Base-by-base conservation (phyloP, 345 rosid species). In the Boechera stricta region DNA sequence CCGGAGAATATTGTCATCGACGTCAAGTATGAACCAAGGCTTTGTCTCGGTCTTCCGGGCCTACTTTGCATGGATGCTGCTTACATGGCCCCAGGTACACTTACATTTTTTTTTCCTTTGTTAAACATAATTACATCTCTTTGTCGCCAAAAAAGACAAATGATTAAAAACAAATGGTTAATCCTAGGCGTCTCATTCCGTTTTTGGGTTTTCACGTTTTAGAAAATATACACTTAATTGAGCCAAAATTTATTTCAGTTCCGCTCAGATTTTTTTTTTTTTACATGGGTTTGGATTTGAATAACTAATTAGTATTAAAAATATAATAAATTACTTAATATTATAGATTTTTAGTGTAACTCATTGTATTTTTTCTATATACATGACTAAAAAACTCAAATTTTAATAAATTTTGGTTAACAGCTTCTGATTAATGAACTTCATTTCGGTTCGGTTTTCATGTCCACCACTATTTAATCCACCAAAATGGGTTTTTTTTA, bases 21-120 rank as follows among this genome's bases (percentile, higher is more conserved):
- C 71, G 73, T 65, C 11, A 83, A 81, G 29, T 87, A 77, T 47
- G 86, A 85, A 73, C 84, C 94, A 41, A 85, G 68, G 62, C 77
- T 94, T 54, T 79, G 77, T 54, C 29, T 86, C 42, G 79, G 79
- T 56, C 80, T 82, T 41, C 88, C 87, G 1, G 77, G 75, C n/a
- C 42, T 58, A 26, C 56, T 65, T 62, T 69, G 70, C 73, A 49
- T 62, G 12, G 85, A 83, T 28, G 10, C 77, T 67, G 81, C 82
- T 65, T 85, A 85, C 72, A 77, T 56, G 64, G 90, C 91, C 18
- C 93, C 94, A 79, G 98, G 98, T 94, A 81, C 32, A 7, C 31
- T 63, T 54, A 55, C 26, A 11, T 47, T 47, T 15, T 45, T 10
- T 45, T 45, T 45, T 47, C 2, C 3, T 15, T 45, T 5, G 2